Evolutionary conservation across 108 stramenopile species (phyloP), one percentile per base, ranked within the genome.

Genomic region (Cyclotella sp.): DNA sequence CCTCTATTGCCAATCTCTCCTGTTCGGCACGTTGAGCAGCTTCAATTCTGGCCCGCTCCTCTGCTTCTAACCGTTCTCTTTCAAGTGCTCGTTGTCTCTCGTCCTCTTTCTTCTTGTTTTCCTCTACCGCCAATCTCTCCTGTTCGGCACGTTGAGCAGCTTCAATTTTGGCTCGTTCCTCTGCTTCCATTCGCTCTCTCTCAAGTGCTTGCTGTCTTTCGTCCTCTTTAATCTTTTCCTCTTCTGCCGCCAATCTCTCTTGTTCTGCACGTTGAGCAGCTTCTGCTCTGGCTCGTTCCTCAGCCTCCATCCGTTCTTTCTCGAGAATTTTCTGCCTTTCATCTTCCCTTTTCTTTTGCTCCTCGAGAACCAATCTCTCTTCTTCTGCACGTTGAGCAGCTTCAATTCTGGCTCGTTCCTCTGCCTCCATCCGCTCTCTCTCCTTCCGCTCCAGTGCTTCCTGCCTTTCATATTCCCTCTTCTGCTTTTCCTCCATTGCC

Each of bases 401-500:
- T 14, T 27, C 40, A 15, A 11, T 14, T 73, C 41, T 40, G n/a
- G 52, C 73, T n/a, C n/a, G 60, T 63, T 40, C 75, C 39, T 63
- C 73, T 26, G 41, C 63, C 34, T 54, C 63, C 19, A 27, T 57
- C 11, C 45, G 27, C 46, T 66, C 65, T 18, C 22, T 34, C n/a
- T 18, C 47, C 54, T 39, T 40, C 59, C 39, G 65, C 24, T 45
- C 51, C 19, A 53, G 26, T 58, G 15, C 47, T n/a, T 3, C 6
- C 9, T 49, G 47, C 47, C 47, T 7, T 9, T 49, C 55, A 41
- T 15, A 47, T 29, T 40, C 75, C 62, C 29, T 60, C 41, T 41
- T 55, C 60, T 68, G 52, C 42, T 47, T 55, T 65, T 68, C 83
- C 13, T 64, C 60, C 0, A 61, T 2, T 9, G 29, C 34, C 29